Percentiles rank a stretch among this genome's conserved stretches.
Conservation (phyloP, 148 eudicot genomes). For the Cornus suecica region DNA sequence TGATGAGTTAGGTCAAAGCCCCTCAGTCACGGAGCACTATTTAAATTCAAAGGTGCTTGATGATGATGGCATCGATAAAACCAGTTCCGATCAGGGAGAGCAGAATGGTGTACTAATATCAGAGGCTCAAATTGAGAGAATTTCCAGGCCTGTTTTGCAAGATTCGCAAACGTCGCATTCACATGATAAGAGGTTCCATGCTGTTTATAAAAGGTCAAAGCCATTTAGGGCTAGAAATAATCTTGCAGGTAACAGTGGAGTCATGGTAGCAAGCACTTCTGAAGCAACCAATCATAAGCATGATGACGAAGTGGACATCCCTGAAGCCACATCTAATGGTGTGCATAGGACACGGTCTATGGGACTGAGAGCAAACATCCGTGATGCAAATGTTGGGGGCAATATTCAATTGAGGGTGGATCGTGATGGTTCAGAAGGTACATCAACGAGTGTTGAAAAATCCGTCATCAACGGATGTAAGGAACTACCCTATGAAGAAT, state of each 20-base stretch:
- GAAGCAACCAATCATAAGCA: slow-evolving; percentile 35
- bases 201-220: slow-evolving; percentile 91
- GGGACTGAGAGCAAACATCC: slow-evolving; percentile 21
- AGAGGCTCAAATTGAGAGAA: slow-evolving; percentile 20
- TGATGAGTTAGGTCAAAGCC: slow-evolving; percentile 21
- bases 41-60: slow-evolving; percentile 16
- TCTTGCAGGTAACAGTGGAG: slow-evolving; percentile 36
- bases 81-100: slow-evolving; percentile 23
- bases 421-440: slow-evolving; percentile 28
- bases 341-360: slow-evolving; percentile 31
- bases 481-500: slow-evolving; percentile 45
- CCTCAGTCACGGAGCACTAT: slow-evolving; percentile 22
- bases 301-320: slow-evolving; percentile 21
- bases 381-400: slow-evolving; percentile 28
- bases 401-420: slow-evolving; percentile 21
- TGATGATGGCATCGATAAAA: slow-evolving; percentile 17
- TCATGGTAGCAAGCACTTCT: slow-evolving; percentile 46
- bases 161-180: slow-evolving; percentile 34
- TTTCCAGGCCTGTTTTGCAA: slow-evolving; percentile 20
- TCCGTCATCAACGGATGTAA: slow-evolving; percentile 31
- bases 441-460: slow-evolving; percentile 35
- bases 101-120: slow-evolving; percentile 30
- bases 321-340: slow-evolving; percentile 31
- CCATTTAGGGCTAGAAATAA: slow-evolving; percentile 42
- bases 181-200: slow-evolving; percentile 66